Evolutionary conservation across 2,329 filamentous ascomycete species (phyloP), one percentile per base, ranked within the genome.

Genomic region (Fusarium xylarioides): DNA sequence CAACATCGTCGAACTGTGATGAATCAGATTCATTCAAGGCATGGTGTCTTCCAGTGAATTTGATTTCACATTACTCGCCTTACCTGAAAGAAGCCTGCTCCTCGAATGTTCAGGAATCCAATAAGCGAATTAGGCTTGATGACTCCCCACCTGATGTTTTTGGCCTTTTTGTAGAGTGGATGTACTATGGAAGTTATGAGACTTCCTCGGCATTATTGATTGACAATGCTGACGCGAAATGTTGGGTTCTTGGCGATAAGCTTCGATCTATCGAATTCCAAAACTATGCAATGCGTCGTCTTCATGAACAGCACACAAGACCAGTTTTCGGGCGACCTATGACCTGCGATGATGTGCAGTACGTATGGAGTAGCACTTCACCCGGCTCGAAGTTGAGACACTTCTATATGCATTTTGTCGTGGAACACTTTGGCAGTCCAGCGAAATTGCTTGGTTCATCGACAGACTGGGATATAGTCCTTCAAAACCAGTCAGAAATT

Each of bases 161-260:
- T 30, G 4, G 32, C 1, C 10, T 52, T 3, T 64, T 62, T 4
- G 32, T 64, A 12, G 56, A 64, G 21, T 52, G 61, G 61, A 62
- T 52, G 18, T 52, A 64, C 4, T 37, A 62, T 19, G 32, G 16
- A 12, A 19, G 10, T 16, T 62, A 64, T 11, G 7, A 19, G 4
- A 2, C 9, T 2, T 15, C 3, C 6, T 30, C 23, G 0, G 4
- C n/a, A 0, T 4, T 7, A 28, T 12, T 21, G 4, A 40, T n/a
- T 15, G 7, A 26, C 3, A 50, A 9, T 11, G 21, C 60, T 4
- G 16, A 64, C 30, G 37, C 21, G 6, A 50, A n/a, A 37, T 52
- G 44, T 12, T 64, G 44, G 56, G 9, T 38, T 16, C 61, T 64
- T 11, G 44, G 30, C 2, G 18, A 52, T 5, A 50, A 38, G n/a